A percentile compares a stretch with the other conserved stretches of the same genome.
These are phyloP conservation scores for Mortierella claussenii DNA, from an alignment of 192 early-diverging fungal genomes.

Conservation along the genomic window DNA sequence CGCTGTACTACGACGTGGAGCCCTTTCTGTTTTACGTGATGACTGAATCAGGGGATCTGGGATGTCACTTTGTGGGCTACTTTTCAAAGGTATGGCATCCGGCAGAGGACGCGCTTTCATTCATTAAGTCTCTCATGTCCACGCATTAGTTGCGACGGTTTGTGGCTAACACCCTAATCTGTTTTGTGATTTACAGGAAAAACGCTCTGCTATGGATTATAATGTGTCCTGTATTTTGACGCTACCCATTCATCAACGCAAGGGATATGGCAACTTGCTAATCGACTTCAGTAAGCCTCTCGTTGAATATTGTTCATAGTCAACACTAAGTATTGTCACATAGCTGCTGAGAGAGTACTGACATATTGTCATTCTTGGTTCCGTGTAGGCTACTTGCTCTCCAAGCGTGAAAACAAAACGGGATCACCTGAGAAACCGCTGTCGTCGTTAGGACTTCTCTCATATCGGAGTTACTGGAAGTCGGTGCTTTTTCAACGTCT, in stretches of 20 bases:
- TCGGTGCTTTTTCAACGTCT: conserved; percentile 77
- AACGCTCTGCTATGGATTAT: conserved; percentile 81
- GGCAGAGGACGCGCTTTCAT: too few species aligned
- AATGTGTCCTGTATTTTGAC: conserved; percentile 96
- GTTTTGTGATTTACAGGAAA: conserved; percentile 78
- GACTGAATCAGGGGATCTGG: conserved; percentile 80
- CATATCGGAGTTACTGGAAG: conserved; percentile 92
- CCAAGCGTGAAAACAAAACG: conserved; percentile 76
- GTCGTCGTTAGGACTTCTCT: conserved; percentile 87
- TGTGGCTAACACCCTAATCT: too few species aligned
- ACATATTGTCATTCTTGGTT: too few species aligned
- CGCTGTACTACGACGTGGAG: conserved; percentile 96
- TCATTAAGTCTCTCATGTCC: too few species aligned
- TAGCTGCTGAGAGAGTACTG: too few species aligned
- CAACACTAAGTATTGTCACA: too few species aligned
- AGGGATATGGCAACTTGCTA: conserved; percentile 91
- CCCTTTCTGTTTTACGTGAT: conserved; percentile 97
- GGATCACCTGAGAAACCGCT: conserved; percentile 94
- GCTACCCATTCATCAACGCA: conserved; percentile 87
- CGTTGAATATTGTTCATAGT: too few species aligned
- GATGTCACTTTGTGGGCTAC: conserved; percentile 95
- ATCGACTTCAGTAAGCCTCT: conserved; percentile 85
- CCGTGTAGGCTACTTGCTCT: conserved; percentile 85
- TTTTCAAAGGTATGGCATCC: conserved; percentile 96
- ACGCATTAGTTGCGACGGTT: too few species aligned